Evolutionary conservation across 257 asterid species (phyloP).

Genomic region (Solanum arcanum): DNA sequence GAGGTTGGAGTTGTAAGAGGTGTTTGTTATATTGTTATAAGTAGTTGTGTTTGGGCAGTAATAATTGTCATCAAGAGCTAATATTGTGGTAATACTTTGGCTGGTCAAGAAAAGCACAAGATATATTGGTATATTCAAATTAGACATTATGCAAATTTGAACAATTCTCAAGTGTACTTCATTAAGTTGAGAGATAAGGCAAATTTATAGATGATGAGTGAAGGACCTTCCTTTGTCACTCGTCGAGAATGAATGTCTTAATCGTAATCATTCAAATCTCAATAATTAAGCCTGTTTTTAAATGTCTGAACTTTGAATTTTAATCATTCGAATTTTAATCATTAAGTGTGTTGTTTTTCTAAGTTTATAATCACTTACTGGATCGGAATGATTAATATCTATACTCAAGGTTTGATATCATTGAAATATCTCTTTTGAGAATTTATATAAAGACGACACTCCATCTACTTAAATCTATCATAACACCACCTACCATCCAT

Average conservation of each 20-base stretch:
- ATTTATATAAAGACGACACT: too few relatives aligned
- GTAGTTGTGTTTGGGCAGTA: not conserved
- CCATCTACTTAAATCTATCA: too few relatives aligned
- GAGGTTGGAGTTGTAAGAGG: not conserved
- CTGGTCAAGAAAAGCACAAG: not conserved
- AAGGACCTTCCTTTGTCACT: not conserved
- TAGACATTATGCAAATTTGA: not conserved
- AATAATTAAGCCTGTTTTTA: too few relatives aligned
- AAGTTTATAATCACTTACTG: too few relatives aligned
- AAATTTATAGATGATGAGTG: not conserved
- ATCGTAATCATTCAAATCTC: too few relatives aligned
- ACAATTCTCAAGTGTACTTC: not conserved
- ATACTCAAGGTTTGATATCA: not conserved
- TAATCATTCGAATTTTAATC: too few relatives aligned
- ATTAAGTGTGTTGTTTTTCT: too few relatives aligned
- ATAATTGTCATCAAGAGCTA: not conserved
- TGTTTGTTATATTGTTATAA: not conserved
- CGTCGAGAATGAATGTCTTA: not conserved
- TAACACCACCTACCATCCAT: not conserved
- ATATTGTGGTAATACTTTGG: not conserved
- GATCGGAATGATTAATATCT: too few relatives aligned
- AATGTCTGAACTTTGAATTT: too few relatives aligned
- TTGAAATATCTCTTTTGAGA: not conserved
- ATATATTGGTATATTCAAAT: not conserved
- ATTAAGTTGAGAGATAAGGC: not conserved